Evolutionary conservation across 1,284 basidiomycete genomes (phyloP).

Genomic region (Heterobasidion annosum): DNA sequence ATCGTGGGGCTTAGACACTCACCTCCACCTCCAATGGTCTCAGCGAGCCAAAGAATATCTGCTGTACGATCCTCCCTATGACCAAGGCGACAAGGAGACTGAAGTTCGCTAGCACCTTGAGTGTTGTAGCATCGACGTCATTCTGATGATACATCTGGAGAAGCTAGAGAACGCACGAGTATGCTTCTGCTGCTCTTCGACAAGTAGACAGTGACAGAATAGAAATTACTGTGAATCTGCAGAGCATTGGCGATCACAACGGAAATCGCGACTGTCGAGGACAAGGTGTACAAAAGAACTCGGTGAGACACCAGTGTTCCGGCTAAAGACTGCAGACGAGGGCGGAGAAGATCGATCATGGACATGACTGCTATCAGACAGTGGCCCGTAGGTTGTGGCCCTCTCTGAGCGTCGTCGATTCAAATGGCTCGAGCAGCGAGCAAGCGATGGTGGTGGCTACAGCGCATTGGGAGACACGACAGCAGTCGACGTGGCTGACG

Average conservation of each 20-base stretch:
- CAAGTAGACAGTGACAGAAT: slow-evolving; percentile 87
- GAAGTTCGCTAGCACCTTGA: slow-evolving; percentile 92
- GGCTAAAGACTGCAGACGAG: slow-evolving; percentile 32
- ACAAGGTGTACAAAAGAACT: slow-evolving; percentile 57
- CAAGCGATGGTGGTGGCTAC: no score
- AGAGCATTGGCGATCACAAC: slow-evolving; percentile 75
- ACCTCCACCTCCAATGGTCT: slow-evolving; percentile 91
- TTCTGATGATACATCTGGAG: background rate
- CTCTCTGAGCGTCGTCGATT: no score
- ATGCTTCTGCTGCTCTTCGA: slow-evolving; percentile 86
- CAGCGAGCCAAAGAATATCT: slow-evolving; percentile 87
- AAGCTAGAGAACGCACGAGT: slow-evolving; percentile 46
- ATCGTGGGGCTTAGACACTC: slow-evolving; percentile 15
- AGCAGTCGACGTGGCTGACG: background rate
- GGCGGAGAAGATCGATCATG: slow-evolving; percentile 29
- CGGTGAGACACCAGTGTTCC: slow-evolving; percentile 50
- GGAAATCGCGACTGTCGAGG: slow-evolving; percentile 66
- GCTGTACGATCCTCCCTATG: slow-evolving; percentile 72
- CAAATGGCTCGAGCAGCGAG: no score
- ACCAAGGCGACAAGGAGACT: slow-evolving; percentile 72
- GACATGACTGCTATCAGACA: background rate
- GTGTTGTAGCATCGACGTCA: slow-evolving; percentile 3
- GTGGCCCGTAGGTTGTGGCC: background rate
- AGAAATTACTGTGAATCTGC: slow-evolving; percentile 86
- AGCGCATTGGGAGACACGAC: background rate